Conservation (phyloP, 169 alveolate genomes). For the Plasmodium relictum region DNA sequence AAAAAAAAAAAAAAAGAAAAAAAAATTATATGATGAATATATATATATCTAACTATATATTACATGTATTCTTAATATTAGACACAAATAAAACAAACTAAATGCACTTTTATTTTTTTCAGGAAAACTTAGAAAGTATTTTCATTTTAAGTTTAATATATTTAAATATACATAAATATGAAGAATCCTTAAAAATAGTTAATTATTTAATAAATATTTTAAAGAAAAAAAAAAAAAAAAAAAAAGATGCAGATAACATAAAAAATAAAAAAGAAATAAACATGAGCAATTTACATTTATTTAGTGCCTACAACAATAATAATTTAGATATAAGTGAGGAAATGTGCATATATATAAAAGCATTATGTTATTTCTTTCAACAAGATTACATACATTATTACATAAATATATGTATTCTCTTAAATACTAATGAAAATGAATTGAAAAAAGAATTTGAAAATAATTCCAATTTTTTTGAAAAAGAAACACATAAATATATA, state of each 20-base stretch:
- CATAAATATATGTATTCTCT: constrained; percentile 55
- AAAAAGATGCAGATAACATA: not conserved
- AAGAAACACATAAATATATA: not conserved
- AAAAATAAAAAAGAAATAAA: not conserved
- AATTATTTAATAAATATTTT: constrained; percentile 26
- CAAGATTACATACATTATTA: constrained; percentile 49
- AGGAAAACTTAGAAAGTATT: constrained; percentile 61
- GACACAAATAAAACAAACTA: not conserved
- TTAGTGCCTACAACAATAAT: constrained; percentile 30
- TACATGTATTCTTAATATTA: no score
- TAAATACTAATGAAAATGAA: constrained; percentile 33
- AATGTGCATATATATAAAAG: constrained; percentile 64
- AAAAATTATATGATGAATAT: not conserved
- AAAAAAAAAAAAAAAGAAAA: constrained; percentile 1
- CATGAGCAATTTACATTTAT: constrained; percentile 26
- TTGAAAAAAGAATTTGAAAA: constrained; percentile 21
- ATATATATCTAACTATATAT: not conserved
- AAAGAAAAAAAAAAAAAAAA: constrained; percentile 15
- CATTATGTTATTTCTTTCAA: constrained; percentile 49
- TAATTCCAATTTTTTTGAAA: constrained; percentile 7
- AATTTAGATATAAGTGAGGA: constrained; percentile 22
- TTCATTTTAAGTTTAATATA: constrained; percentile 37
- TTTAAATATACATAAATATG: constrained; percentile 40
- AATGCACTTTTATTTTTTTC: not conserved
- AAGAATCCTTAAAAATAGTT: constrained; percentile 19